These are phyloP conservation scores for Corymbia citriodora DNA, from an alignment of 441 rosid genomes.

Conservation along the genomic window DNA sequence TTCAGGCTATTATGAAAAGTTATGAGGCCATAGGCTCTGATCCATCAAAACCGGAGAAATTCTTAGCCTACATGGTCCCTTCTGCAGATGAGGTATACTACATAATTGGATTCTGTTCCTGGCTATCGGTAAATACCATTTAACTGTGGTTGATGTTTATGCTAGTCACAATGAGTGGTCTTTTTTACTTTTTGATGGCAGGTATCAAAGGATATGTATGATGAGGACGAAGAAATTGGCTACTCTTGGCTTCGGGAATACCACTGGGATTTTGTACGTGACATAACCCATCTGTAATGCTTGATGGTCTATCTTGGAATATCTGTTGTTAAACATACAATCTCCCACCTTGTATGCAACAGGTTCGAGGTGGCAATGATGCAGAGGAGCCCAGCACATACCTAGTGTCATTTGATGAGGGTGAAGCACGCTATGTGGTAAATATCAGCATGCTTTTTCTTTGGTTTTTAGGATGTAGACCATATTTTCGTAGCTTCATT, in stretches of 20 bases:
- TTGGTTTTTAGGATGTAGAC: not conserved
- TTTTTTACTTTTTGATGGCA: conserved; percentile 27
- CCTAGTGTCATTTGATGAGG: conserved; percentile 77
- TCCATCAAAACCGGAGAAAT: conserved; percentile 65
- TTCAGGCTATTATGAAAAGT: conserved; percentile 93
- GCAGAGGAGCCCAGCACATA: conserved; percentile 67
- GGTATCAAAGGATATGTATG: conserved; percentile 74
- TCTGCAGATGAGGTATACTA: conserved; percentile 66
- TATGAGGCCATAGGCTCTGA: conserved; percentile 70
- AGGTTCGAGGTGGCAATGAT: conserved; percentile 63
- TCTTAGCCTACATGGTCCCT: conserved; percentile 94
- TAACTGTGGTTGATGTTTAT: not conserved
- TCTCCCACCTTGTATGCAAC: conserved; percentile 10
- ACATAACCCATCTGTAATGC: not conserved
- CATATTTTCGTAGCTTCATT: not conserved
- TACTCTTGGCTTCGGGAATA: conserved; percentile 94
- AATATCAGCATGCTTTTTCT: not conserved
- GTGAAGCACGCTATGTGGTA: conserved; percentile 83
- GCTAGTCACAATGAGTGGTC: not conserved
- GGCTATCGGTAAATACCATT: not conserved
- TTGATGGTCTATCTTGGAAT: not conserved
- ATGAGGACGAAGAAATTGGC: conserved; percentile 69
- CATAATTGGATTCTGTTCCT: not conserved
- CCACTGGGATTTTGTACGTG: conserved; percentile 83
- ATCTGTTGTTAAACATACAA: not conserved